Conservation (phyloP, 2,329 filamentous ascomycete species). For the Helicocarpus griseus region DNA sequence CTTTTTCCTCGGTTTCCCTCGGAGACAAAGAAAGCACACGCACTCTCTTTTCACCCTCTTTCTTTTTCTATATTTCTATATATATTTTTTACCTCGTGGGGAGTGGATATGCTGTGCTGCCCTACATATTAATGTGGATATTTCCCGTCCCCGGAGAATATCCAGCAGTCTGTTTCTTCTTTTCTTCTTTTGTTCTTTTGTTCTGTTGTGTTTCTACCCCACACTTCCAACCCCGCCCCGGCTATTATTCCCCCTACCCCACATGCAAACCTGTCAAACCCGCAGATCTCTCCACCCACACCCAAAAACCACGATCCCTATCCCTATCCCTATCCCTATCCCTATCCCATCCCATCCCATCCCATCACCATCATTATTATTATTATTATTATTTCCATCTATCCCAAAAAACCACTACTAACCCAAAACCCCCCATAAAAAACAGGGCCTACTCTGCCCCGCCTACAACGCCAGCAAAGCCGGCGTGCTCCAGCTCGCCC, state of each 20-base stretch:
- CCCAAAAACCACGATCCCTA: no score
- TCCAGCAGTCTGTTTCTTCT: no score
- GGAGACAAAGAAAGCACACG: background rate
- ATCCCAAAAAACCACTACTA: background rate
- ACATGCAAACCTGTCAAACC: conserved; percentile 8
- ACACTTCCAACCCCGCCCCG: no score
- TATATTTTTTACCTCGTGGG: background rate
- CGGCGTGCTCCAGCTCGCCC: conserved; percentile 37
- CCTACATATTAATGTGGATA: background rate
- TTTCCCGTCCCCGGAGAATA: no score
- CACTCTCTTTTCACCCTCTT: background rate
- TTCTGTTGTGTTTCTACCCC: no score
- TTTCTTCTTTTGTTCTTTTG: no score
- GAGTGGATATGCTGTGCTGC: background rate
- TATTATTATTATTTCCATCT: no score
- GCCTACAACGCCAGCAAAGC: conserved; percentile 43
- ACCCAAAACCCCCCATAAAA: background rate
- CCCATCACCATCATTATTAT: no score
- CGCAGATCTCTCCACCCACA: background rate
- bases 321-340: no score
- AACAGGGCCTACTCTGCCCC: conserved; percentile 37
- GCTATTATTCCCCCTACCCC: background rate
- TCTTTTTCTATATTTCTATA: background rate
- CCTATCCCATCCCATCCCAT: background rate
- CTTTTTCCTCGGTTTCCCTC: background rate